phyloP scores from a whole-genome alignment of 495 filamentous ascomycete genomes.

The Hyaloscypha hepaticicola region DNA sequence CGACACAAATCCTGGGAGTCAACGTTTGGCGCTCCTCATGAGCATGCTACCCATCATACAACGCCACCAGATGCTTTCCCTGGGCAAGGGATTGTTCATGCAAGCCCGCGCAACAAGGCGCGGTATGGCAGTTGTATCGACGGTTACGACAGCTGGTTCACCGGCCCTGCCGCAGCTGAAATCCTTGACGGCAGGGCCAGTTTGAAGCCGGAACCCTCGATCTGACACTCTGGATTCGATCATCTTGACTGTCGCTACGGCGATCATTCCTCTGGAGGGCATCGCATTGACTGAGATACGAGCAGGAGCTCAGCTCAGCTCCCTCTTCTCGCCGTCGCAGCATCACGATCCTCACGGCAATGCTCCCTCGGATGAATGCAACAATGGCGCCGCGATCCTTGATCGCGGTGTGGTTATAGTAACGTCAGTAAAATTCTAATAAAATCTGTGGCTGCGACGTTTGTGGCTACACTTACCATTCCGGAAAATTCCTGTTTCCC shows the following conservation, averaged over 20 bases:
- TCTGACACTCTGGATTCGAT: not conserved
- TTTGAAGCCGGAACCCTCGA: not conserved
- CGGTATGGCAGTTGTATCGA: conserved; percentile 10
- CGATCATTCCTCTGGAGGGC: not conserved
- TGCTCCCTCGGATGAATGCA: too few relatives aligned
- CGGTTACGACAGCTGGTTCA: conserved; percentile 9
- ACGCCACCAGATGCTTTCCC: conserved; percentile 16
- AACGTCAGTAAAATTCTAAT: conserved; percentile 15
- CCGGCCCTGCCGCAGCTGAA: too few relatives aligned
- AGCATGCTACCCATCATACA: conserved; percentile 19
- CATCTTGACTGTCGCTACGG: not conserved
- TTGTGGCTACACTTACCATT: not conserved
- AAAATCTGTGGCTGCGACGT: conserved; percentile 8
- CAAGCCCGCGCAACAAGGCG: conserved; percentile 12
- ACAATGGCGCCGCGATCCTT: too few relatives aligned
- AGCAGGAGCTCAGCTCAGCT: not conserved
- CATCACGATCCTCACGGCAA: not conserved
- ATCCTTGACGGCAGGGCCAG: too few relatives aligned
- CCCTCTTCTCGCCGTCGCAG: not conserved
- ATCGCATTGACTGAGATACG: not conserved
- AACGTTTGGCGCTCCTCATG: conserved; percentile 22
- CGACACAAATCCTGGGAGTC: conserved; percentile 22
- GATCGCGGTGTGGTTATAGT: conserved; percentile 12
- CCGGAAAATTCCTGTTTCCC: conserved; percentile 1
- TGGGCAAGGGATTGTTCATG: conserved; percentile 12